Evolutionary conservation across 31 red algal genomes (phyloP).

Genomic region (Pterothamnion heteromorphum): DNA sequence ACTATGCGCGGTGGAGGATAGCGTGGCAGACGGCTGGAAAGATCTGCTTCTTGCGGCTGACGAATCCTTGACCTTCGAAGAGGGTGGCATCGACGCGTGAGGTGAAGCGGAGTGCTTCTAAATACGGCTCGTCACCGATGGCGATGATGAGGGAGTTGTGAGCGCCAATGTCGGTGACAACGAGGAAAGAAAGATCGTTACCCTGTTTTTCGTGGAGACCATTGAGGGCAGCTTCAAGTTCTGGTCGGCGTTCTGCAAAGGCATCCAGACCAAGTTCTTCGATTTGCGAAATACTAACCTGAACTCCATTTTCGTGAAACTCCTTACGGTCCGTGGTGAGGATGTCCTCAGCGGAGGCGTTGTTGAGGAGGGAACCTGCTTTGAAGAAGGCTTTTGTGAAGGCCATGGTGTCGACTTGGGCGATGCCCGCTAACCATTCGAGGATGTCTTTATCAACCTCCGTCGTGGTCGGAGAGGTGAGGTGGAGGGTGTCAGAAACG

Average conservation of each 20-base stretch:
- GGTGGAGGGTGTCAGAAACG: not conserved
- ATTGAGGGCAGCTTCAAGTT: not conserved
- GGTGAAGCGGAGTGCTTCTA: no score
- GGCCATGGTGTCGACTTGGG: not conserved
- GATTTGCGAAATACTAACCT: slow-evolving; percentile 4
- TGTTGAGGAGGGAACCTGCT: not conserved
- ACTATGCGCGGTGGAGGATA: no score
- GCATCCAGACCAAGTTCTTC: not conserved
- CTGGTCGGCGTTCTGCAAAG: not conserved
- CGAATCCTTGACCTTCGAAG: not conserved
- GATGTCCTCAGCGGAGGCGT: not conserved
- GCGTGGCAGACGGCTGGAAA: not conserved
- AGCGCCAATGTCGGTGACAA: not conserved
- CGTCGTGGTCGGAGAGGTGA: slow-evolving; percentile 6
- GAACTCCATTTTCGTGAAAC: not conserved
- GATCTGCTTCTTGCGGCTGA: slow-evolving; percentile 20
- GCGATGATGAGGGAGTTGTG: not conserved
- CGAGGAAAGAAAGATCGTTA: not conserved
- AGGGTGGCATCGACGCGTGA: not conserved
- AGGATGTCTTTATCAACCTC: not conserved
- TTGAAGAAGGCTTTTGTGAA: not conserved
- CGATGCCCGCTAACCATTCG: not conserved
- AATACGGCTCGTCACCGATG: no score
- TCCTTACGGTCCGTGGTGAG: not conserved
- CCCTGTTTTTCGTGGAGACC: not conserved